Percentiles rank a stretch among this genome's conserved stretches.
Conservation (phyloP, 2,329 filamentous ascomycete species). For the Dothiorella sarmentorum region DNA sequence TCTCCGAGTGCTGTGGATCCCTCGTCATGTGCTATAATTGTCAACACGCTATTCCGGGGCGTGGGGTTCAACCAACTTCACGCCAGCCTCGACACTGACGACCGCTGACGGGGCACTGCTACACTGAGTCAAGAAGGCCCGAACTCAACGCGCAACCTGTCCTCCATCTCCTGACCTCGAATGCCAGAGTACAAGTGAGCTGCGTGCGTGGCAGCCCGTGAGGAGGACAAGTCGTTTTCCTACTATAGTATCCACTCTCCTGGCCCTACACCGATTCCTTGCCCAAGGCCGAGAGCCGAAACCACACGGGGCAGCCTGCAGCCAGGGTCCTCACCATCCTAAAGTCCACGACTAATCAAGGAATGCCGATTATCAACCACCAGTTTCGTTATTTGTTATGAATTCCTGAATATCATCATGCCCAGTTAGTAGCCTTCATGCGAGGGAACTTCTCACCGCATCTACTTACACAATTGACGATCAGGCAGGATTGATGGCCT, state of each 20-base stretch:
- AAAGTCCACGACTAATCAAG: background rate
- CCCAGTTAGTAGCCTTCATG: too few species aligned
- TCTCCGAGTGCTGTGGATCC: background rate
- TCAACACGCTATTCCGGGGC: background rate
- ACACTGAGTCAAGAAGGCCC: conserved; percentile 8
- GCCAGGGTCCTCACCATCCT: too few species aligned
- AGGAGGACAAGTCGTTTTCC: conserved; percentile 2
- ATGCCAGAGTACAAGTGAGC: background rate
- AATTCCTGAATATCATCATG: too few species aligned
- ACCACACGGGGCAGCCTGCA: background rate
- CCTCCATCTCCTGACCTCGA: background rate
- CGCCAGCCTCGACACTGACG: conserved; percentile 5
- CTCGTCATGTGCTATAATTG: background rate
- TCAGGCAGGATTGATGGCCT: too few species aligned
- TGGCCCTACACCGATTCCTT: background rate
- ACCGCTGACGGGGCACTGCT: conserved; percentile 1
- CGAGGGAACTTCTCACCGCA: too few species aligned
- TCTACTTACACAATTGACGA: too few species aligned
- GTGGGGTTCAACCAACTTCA: background rate
- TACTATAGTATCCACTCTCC: background rate
- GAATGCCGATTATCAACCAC: too few species aligned
- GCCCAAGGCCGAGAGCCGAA: background rate
- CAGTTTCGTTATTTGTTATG: too few species aligned
- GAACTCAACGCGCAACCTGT: conserved; percentile 1
- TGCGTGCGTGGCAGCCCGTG: background rate